Conservation (phyloP, 345 rosid species). For the Erysimum cheiranthoides region DNA sequence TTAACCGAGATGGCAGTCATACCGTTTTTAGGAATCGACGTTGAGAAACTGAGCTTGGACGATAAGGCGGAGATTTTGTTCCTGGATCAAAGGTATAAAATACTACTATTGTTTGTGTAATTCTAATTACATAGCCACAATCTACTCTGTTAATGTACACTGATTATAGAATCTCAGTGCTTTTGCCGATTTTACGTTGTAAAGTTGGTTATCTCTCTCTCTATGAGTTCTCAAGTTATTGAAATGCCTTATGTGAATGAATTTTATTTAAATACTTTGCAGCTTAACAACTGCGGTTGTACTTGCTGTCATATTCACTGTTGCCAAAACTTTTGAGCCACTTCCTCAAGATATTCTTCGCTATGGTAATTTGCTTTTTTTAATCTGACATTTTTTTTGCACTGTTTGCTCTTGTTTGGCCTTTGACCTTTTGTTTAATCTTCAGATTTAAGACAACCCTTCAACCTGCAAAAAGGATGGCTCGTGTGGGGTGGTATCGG, state of each 20-base stretch:
- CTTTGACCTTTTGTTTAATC: constrained; percentile 9
- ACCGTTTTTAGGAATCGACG: constrained; percentile 64
- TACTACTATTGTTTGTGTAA: background rate
- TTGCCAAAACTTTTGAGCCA: constrained; percentile 73
- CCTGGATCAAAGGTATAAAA: constrained; percentile 76
- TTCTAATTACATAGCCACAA: constrained; percentile 8
- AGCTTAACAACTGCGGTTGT: constrained; percentile 79
- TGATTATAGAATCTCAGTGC: background rate
- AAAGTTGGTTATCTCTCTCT: background rate
- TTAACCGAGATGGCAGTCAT: constrained; percentile 65
- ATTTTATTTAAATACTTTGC: constrained; percentile 43
- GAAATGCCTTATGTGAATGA: constrained; percentile 19
- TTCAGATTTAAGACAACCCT: constrained; percentile 48
- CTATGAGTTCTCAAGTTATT: background rate
- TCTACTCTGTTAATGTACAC: background rate
- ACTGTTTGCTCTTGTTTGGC: constrained; percentile 15
- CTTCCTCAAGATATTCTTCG: constrained; percentile 81
- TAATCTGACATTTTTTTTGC: background rate
- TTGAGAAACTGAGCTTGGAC: constrained; percentile 76
- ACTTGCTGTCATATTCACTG: constrained; percentile 71
- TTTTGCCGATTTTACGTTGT: background rate
- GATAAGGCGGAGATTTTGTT: constrained; percentile 83
- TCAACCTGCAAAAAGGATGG: constrained; percentile 49
- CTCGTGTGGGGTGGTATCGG: constrained; percentile 50
- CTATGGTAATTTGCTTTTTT: constrained; percentile 59